Evolutionary conservation across 768 basidiomycete species (phyloP), one percentile per base, ranked within the genome.

Genomic region (Rhodotorula toruloides): DNA sequence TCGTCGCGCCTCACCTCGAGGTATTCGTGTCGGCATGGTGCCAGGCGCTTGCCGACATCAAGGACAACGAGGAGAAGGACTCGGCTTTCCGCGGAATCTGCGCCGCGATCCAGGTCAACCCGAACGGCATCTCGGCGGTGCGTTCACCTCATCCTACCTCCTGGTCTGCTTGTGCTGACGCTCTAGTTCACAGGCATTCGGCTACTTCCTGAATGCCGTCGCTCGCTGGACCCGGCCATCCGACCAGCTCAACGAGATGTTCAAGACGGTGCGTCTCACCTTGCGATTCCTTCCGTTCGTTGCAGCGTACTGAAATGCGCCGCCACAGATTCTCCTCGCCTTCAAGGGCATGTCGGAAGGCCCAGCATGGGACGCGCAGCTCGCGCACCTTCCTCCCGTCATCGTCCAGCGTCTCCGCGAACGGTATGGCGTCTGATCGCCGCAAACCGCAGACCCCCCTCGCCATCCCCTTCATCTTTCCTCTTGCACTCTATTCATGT

Each of bases 21-120:
- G 67, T 72, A 25, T 71, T 71, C 27, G 92, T 91, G 9, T 89
- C 90, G 77, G 86, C 89, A 21, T 99, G 96, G 96, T 79, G 63
- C 78, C 89, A 90, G 74, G 92, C 94, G 12, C 80, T 99, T 59
- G 92, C 92, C 76, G 96, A 98, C 78, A 99, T 99, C 77, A 87
- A 96, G 70, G 96, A 99, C 75, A 99, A 98, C 74, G 94, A 98
- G 74, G 96, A 99, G 81, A 99, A 98, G 79, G 96, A 97, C 75
- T 97, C 92, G 29, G 96, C 96, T 11, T 99, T 98, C 85, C 84
- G 93, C 62, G 96, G 96, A 4, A 84, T 99, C 74, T 99, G 96
- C 78, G 90, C 90, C 36, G 86, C 97, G 43, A 91, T 98, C 66
- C 90, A 93, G 78, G 85, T 85, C 37, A 99, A 99, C 77, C 96